These are phyloP conservation scores for Pseudocercospora crystallina DNA, from an alignment of 2,329 filamentous ascomycete genomes.

Conservation along the genomic window DNA sequence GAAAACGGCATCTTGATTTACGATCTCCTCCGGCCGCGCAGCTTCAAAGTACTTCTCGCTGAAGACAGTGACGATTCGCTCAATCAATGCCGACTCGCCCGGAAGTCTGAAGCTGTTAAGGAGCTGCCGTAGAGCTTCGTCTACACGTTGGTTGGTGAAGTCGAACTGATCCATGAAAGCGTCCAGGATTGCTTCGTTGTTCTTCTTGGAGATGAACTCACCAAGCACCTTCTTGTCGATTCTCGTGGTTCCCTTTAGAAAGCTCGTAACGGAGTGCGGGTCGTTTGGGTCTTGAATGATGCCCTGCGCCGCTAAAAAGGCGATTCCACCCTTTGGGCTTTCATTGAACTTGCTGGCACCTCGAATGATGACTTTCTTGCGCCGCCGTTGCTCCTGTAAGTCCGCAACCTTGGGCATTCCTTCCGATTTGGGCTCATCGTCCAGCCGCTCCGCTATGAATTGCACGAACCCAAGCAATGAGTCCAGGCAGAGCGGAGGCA, in stretches of 20 bases:
- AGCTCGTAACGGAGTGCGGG: slow-evolving; percentile 76
- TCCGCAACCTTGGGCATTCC: slow-evolving; percentile 64
- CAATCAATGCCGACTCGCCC: slow-evolving; percentile 89
- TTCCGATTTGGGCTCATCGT: slow-evolving; percentile 64
- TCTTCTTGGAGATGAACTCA: slow-evolving; percentile 88
- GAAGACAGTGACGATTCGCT: slow-evolving; percentile 85
- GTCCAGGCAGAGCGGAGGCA: slow-evolving; percentile 90
- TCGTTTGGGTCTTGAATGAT: slow-evolving; percentile 77
- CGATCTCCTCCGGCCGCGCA: slow-evolving; percentile 70
- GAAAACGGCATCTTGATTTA: slow-evolving; percentile 83
- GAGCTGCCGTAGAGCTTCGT: slow-evolving; percentile 84
- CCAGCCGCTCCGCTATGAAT: slow-evolving; percentile 82
- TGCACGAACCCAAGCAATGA: slow-evolving; percentile 88
- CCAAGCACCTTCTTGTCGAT: slow-evolving; percentile 89
- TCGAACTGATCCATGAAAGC: slow-evolving; percentile 87
- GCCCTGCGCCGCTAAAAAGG: slow-evolving; percentile 78
- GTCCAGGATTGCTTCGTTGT: slow-evolving; percentile 79
- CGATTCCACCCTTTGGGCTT: slow-evolving; percentile 83
- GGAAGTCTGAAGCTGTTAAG: slow-evolving; percentile 90
- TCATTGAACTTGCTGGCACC: slow-evolving; percentile 94
- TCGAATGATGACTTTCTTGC: slow-evolving; percentile 85
- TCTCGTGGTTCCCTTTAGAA: slow-evolving; percentile 81
- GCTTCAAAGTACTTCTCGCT: slow-evolving; percentile 77
- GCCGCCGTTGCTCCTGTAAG: slow-evolving; percentile 70
- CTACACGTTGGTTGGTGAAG: slow-evolving; percentile 80